These are phyloP conservation scores for Nitzschia sp. DNA, from an alignment of 108 stramenopile species.

Conservation along the genomic window DNA sequence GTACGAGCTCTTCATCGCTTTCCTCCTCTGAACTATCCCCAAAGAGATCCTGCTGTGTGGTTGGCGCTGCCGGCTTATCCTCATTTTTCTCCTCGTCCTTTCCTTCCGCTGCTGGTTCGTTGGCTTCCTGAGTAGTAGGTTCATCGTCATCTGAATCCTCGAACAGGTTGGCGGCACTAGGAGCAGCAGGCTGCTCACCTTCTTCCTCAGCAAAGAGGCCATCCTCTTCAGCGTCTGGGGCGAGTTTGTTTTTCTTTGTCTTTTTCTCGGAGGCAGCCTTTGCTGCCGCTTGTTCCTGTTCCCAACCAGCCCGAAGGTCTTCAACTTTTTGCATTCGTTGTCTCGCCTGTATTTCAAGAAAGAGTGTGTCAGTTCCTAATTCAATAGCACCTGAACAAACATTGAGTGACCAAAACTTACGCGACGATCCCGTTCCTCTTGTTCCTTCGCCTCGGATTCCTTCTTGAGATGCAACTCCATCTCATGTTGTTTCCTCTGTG, in stretches of 20 bases:
- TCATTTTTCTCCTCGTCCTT: constrained; percentile 32
- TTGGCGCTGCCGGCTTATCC: constrained; percentile 17
- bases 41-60: constrained; percentile 70
- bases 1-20: constrained; percentile 50
- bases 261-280: constrained; percentile 49
- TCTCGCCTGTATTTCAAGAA: constrained; percentile 33
- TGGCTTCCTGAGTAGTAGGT: background rate
- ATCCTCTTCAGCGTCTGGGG: constrained; percentile 48
- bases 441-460: constrained; percentile 55
- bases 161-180: constrained; percentile 49
- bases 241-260: constrained; percentile 44
- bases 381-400: background rate
- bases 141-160: constrained; percentile 70
- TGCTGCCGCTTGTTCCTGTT: constrained; percentile 50
- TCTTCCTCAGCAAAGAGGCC: constrained; percentile 51
- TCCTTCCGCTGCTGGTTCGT: constrained; percentile 11
- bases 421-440: constrained; percentile 70
- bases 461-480: constrained; percentile 45
- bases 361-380: background rate
- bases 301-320: constrained; percentile 67
- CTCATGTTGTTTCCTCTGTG: constrained; percentile 57
- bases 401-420: constrained; percentile 11
- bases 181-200: constrained; percentile 29
- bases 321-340: constrained; percentile 66
- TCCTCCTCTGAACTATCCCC: constrained; percentile 59